Base-by-base conservation (phyloP, 805 yeast species). In the Clavispora fructus region DNA sequence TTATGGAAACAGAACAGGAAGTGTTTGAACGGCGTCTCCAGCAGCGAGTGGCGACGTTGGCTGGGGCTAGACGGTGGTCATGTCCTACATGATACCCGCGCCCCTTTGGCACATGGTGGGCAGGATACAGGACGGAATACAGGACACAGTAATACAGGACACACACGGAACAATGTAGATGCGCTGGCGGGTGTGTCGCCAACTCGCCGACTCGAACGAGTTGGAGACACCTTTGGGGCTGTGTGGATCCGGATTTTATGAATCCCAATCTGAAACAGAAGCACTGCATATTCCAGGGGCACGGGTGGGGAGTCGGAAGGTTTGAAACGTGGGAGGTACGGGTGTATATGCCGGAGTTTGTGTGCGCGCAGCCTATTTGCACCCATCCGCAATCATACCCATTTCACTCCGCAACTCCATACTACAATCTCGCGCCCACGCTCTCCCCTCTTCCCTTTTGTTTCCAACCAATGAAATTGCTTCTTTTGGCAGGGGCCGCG, bases 1-100 rank as follows among this genome's bases (percentile, higher is more conserved):
- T 49, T 25, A 46, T 49, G 50, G 45, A 44, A 7, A 40, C 35
- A 19, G 53, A 49, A 43, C 48, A 42, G 32, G 16, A 27, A 8
- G 13, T 40, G 32, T 40, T 49, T 8, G 50, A 47, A 42, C 32
- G 43, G 10, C 39, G 48, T 23, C 41, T 49, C n/a, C 48, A 31
- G 37, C 37, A 46, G 29, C 47, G 44, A 44, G 37, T 41, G 14
- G 37, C 17, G 42, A 12, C 29, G 17, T 26, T 37, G 35, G 17
- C 35, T n/a, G 35, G 35, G 31, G 35, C 35, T 31, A 14, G 35
- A 31, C 35, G 35, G 35, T 31, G 35, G 35, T 29, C 31, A 13
- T n/a, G 35, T 31, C 35, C 35, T 31, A 16, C 35, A 31, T n/a
- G 17, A 31, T 6, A 16, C 14, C 32, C 32, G 16, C 14, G 32